Evolutionary conservation across 306 rosid species (phyloP), one percentile per base, ranked within the genome.

Genomic region (Crotalaria pallida): DNA sequence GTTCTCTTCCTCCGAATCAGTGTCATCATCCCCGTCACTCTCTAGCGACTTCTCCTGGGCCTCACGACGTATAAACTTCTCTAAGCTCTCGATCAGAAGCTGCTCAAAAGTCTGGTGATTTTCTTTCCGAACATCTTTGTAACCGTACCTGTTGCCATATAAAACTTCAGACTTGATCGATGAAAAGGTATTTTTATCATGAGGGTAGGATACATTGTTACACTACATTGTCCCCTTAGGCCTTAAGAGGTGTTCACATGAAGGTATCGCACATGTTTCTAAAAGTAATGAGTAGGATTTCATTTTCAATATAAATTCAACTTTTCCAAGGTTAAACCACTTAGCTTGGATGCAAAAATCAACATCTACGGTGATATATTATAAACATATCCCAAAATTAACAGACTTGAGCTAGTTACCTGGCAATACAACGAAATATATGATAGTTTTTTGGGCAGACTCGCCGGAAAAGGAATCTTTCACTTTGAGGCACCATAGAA

Each of bases 381-480:
- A 15, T 1, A 15, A 11, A 1, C 53, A 7, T 23, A 21, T 65
- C 18, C 26, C 26, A 52, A 41, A 43, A 56, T 40, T 45, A 3
- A 6, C 66, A 33, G 22, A 65, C n/a, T 24, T 15, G 52, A 75
- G 70, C 57, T 44, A 67, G 33, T 60, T 77, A 92, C 93, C 96
- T 92, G 84, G 96, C 98, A 84, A 92, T 88, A 80, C 98, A 92
- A 36, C 98, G 98, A 79, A 92, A 92, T 57, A 92, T 88, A 81
- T 90, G 96, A 75, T 86, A 92, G 82, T 83, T 78, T 84, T 88
- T 92, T 0, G 88, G 91, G 73, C 96, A 89, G 75, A 89, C 93
- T 64, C 96, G 91, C 50, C 98, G 88, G 68, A 92, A 92, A 67
- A 92, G 96, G 76, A 92, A 92, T 77, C 98, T 89, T 88, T 92